Conservation (phyloP, 371 early-diverging fungal species). For the Globomyces sp. region DNA sequence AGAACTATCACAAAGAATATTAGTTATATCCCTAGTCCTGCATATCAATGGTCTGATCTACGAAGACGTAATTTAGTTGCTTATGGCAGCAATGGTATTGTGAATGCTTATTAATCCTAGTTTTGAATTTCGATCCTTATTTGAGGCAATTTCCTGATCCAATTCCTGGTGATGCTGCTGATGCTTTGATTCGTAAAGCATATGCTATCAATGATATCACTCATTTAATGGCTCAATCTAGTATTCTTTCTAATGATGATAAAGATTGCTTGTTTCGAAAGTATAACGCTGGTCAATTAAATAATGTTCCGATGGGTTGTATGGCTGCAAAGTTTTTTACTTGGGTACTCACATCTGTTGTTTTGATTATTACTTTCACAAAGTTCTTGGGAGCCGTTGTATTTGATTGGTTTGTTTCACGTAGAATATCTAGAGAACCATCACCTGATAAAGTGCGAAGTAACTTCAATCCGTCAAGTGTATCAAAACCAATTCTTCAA, state of each 20-base stretch:
- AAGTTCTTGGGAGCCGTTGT: slow-evolving; percentile 54
- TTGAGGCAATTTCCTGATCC: slow-evolving; percentile 18
- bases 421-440: slow-evolving; percentile 10
- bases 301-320: slow-evolving; percentile 37
- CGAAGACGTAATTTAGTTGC: slow-evolving; percentile 17
- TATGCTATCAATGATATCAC: slow-evolving; percentile 18
- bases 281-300: slow-evolving; percentile 42
- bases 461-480: slow-evolving; percentile 22
- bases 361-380: slow-evolving; percentile 42
- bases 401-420: slow-evolving; percentile 45
- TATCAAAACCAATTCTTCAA: slow-evolving; percentile 5
- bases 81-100: neutral
- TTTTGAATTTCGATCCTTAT: slow-evolving; percentile 23
- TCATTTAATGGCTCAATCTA: slow-evolving; percentile 11
- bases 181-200: slow-evolving; percentile 21
- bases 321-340: slow-evolving; percentile 38
- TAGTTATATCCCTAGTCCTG: slow-evolving; percentile 18
- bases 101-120: neutral
- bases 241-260: slow-evolving; percentile 13
- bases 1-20: slow-evolving; percentile 1
- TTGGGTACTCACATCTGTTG: slow-evolving; percentile 37
- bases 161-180: slow-evolving; percentile 19
- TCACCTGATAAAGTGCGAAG: neutral
- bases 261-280: slow-evolving; percentile 38
- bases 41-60: slow-evolving; percentile 18